These are phyloP conservation scores for Zygnema circumcarinatum DNA, from an alignment of 139 green algal species.

Conservation along the genomic window DNA sequence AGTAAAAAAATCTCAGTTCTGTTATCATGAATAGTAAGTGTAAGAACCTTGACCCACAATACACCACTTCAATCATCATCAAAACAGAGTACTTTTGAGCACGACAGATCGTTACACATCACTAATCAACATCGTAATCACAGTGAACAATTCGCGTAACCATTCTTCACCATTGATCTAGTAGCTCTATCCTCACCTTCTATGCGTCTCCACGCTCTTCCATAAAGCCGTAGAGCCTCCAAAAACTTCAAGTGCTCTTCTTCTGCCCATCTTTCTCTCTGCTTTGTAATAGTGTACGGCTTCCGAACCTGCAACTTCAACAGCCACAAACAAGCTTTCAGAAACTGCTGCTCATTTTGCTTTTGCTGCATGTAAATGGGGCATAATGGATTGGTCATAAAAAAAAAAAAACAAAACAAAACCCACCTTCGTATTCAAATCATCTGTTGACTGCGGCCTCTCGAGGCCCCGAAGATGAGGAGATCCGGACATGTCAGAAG, in stretches of 20 bases:
- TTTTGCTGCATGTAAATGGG: no score
- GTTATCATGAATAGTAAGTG: no score
- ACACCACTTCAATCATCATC: no score
- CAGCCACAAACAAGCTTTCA: no score
- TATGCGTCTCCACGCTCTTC: slow-evolving; percentile 77
- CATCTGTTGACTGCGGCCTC: background rate
- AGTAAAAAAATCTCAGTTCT: no score
- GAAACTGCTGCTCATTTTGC: no score
- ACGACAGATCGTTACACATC: background rate
- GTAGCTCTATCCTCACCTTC: slow-evolving; percentile 54
- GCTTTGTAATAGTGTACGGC: slow-evolving; percentile 77
- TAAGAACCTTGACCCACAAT: no score
- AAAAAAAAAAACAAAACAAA: slow-evolving; percentile 25
- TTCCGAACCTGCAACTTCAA: slow-evolving; percentile 72
- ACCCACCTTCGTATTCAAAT: background rate
- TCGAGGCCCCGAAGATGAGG: background rate
- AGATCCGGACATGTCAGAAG: background rate
- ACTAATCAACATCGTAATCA: no score
- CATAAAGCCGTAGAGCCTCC: slow-evolving; percentile 83
- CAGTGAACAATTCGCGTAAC: no score
- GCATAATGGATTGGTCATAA: background rate
- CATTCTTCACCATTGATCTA: background rate
- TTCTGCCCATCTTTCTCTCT: slow-evolving; percentile 84
- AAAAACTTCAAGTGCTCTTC: slow-evolving; percentile 89
- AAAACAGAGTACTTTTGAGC: background rate